These are phyloP conservation scores for Leptodermis oblonga DNA, from an alignment of 257 asterid species.

Conservation along the genomic window DNA sequence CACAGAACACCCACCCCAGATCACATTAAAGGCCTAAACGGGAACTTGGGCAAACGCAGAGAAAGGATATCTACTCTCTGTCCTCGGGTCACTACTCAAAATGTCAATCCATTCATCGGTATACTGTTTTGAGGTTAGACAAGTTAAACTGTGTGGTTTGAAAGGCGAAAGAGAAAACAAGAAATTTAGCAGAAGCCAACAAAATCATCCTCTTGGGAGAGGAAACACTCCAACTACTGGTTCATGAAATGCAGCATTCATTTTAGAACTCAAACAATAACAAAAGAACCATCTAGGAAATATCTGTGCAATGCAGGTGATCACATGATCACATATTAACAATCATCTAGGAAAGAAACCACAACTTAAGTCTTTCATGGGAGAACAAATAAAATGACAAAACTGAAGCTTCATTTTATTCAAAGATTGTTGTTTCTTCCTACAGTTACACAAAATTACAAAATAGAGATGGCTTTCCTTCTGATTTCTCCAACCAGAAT, in stretches of 20 bases:
- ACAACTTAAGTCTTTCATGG: background rate
- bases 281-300: background rate
- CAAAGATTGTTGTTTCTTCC: no score
- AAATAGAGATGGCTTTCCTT: background rate
- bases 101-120: no score
- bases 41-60: no score
- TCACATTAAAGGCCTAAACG: no score
- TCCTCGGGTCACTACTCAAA: no score
- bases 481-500: background rate
- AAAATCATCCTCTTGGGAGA: background rate
- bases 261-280: slow-evolving; percentile 1
- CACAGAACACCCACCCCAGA: no score
- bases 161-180: background rate
- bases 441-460: no score
- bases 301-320: background rate
- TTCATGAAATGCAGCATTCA: background rate
- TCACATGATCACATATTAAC: background rate
- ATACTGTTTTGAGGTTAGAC: no score
- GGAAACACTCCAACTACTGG: background rate
- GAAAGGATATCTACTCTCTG: no score
- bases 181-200: background rate
- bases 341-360: background rate
- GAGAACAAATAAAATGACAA: background rate
- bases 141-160: background rate
- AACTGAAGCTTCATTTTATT: background rate